A percentile compares a stretch with the other conserved stretches of the same genome.
Conservation (phyloP, 805 yeast genomes). For the Saturnispora dispora region DNA sequence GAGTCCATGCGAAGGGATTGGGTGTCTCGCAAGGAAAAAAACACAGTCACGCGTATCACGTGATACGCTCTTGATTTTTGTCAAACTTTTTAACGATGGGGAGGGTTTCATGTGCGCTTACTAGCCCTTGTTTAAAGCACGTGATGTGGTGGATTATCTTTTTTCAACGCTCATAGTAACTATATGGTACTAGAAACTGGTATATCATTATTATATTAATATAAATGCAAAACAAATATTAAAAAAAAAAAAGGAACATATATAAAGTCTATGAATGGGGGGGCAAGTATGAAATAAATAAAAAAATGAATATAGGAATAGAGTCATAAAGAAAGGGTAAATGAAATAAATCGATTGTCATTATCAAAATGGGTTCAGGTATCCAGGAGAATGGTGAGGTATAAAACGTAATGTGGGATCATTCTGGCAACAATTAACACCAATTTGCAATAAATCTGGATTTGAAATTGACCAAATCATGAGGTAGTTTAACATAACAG, state of each 20-base stretch:
- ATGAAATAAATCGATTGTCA: not conserved
- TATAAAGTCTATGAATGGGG: not conserved
- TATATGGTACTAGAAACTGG: not conserved
- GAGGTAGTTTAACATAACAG: slow-evolving; percentile 27
- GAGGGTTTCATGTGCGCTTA: not conserved
- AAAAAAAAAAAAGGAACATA: not conserved
- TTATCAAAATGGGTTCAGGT: not conserved
- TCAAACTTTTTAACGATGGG: not conserved
- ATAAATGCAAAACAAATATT: slow-evolving; percentile 1
- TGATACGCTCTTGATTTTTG: not conserved
- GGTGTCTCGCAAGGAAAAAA: not conserved
- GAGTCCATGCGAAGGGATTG: not conserved
- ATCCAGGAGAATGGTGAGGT: not conserved
- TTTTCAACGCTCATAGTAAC: no score
- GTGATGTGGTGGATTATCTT: no score
- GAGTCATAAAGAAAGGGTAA: slow-evolving; percentile 2
- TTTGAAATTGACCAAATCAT: slow-evolving; percentile 24
- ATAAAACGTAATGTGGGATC: not conserved
- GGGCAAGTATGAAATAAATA: not conserved
- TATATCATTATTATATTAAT: not conserved
- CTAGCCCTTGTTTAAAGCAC: slow-evolving; percentile 1
- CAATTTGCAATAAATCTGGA: slow-evolving; percentile 1
- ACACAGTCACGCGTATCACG: slow-evolving; percentile 5
- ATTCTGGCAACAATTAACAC: not conserved
- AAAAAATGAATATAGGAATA: not conserved